These are phyloP conservation scores for Sporisorium graminicola DNA, from an alignment of 1,284 basidiomycete species.

Conservation along the genomic window DNA sequence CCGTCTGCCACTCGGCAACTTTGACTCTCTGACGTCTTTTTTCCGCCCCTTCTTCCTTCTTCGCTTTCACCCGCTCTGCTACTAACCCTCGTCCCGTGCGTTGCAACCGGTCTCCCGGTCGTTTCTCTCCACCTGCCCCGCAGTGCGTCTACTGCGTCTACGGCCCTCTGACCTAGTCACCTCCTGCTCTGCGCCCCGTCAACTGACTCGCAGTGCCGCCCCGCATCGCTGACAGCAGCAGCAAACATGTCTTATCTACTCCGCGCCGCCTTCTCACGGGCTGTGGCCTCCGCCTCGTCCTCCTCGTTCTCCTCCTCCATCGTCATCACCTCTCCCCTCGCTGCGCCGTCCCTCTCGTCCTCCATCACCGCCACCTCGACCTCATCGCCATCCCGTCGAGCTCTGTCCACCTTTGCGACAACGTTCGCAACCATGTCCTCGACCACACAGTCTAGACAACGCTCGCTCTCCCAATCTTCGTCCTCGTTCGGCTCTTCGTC, in stretches of 20 bases:
- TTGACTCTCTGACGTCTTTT: not conserved
- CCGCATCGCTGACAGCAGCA: conserved; percentile 7
- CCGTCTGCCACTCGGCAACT: conserved; percentile 8
- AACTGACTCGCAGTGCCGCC: not conserved
- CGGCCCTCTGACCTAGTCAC: conserved; percentile 10
- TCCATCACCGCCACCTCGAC: conserved; percentile 7
- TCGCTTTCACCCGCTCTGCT: conserved; percentile 4
- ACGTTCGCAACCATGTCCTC: conserved; percentile 21
- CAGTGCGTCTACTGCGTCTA: conserved; percentile 3
- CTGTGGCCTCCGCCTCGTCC: conserved; percentile 16
- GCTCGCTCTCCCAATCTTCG: conserved; percentile 32
- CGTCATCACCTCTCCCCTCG: not conserved
- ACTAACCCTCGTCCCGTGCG: no score
- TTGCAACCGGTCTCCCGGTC: conserved; percentile 2
- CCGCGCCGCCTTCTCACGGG: conserved; percentile 32
- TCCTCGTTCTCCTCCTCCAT: conserved; percentile 12
- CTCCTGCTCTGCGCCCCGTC: no score
- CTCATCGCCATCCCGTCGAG: conserved; percentile 14
- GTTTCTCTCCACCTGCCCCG: not conserved
- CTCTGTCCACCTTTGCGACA: conserved; percentile 14
- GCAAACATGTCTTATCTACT: conserved; percentile 16
- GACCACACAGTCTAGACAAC: conserved; percentile 6
- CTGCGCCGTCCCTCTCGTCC: not conserved
- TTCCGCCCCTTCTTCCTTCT: not conserved
- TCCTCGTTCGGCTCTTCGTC: conserved; percentile 33